Base-by-base conservation (phyloP, 2,329 filamentous ascomycete species). In the Trichophyton rubrum region DNA sequence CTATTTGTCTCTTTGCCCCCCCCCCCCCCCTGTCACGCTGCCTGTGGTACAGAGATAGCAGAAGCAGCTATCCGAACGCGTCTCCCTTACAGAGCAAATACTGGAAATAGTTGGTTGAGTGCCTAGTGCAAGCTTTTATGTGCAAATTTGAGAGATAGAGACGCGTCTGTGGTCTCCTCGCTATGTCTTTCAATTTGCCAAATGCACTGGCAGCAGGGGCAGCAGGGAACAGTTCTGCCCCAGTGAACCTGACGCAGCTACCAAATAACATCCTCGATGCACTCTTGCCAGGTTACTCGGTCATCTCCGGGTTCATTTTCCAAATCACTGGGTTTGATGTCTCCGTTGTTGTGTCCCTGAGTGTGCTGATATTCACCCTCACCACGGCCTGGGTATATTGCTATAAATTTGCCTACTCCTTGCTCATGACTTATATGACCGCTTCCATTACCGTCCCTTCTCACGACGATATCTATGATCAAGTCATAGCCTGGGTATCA, bases 401-500 rank as follows among this genome's bases (percentile, higher is more conserved):
- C 9, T 74, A 72, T 63, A 62, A 62, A 1, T 66, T 71, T 20
- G 61, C 68, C 13, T 70, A 68, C 38, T 60, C 63, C 1, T 43
- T 68, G 24, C 74, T 78, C 59, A 60, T 67, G 17, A 62, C 65
- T 2, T 69, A 75, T 60, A 74, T 75, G 65, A 76, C 75, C 62
- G 76, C 75, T 15, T 72, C 69, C 1, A 62, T 86, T 62, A 78
- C 78, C 51, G 74, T 86, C 55, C 76, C 73, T 62, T 79, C 78
- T 64, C 76, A 75, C 56, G 83, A 86, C 66, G 79, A 82, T 61
- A 84, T 85, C 51, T 84, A 83, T 66, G 60, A 68, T 3, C 80
- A 85, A 60, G 67, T 86, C 58, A 83, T 85, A 74, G 77, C 79
- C 61, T 86, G 82, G 74, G 74, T 86, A 1, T 79, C 81, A 0